Percentiles rank a stretch among this genome's conserved stretches.
These are phyloP conservation scores for Irineochytrium annulatum DNA, from an alignment of 192 early-diverging fungal species.

Conservation along the genomic window DNA sequence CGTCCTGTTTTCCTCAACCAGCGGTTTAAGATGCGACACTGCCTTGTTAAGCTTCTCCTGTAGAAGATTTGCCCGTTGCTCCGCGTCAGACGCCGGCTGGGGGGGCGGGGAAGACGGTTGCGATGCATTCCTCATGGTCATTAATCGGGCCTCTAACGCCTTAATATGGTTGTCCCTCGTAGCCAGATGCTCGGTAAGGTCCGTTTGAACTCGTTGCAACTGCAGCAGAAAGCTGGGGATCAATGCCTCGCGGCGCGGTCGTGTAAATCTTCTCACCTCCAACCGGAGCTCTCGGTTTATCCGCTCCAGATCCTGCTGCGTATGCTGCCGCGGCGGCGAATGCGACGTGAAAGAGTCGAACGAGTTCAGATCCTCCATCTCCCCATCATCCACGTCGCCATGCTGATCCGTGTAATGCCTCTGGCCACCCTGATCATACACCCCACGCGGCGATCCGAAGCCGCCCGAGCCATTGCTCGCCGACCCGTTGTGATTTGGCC, in stretches of 20 bases:
- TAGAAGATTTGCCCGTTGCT: conserved; percentile 1
- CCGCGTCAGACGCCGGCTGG: neutral
- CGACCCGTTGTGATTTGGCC: too few relatives aligned
- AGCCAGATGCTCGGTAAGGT: neutral
- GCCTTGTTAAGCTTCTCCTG: conserved; percentile 23
- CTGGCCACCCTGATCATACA: too few relatives aligned
- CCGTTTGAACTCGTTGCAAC: neutral
- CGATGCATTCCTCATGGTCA: neutral
- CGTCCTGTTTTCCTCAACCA: conserved; percentile 19
- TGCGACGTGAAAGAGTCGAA: too few relatives aligned
- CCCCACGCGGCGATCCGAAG: too few relatives aligned
- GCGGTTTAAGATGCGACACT: conserved; percentile 20
- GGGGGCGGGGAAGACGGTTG: neutral
- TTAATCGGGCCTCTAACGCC: neutral
- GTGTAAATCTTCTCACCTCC: too few relatives aligned
- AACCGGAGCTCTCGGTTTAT: neutral
- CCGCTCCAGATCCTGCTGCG: neutral
- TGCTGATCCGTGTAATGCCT: neutral
- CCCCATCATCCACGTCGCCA: neutral
- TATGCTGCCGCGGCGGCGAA: neutral
- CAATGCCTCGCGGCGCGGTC: too few relatives aligned
- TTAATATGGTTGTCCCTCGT: neutral
- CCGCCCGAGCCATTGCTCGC: too few relatives aligned
- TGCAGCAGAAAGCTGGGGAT: too few relatives aligned
- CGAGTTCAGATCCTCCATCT: neutral